Base-by-base conservation (phyloP, 495 filamentous ascomycete species). In the Lophium mytilinum region DNA sequence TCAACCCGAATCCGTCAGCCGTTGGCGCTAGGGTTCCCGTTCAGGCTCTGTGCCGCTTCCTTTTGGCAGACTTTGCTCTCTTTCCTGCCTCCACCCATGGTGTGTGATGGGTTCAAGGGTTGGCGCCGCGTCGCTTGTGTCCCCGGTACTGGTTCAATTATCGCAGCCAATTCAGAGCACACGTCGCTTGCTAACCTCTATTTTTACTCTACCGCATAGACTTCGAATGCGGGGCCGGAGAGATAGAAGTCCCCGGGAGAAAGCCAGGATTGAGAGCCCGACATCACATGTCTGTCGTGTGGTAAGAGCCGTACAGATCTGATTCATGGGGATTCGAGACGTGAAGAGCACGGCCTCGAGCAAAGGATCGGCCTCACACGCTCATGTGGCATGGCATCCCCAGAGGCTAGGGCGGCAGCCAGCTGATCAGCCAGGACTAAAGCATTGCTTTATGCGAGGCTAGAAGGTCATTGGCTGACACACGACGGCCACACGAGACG, bases 11-110 rank as follows among this genome's bases (percentile, higher is more conserved):
- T 58, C 47, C 5, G 60, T 47, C 14, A 8, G 37, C 47, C 36
- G 50, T 52, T 59, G 48, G 45, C n/a, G 12, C 15, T 33, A 14
- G 37, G 30, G 37, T 52, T 56, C 60, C 55, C 19, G 24, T 58
- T 58, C 21, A 33, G 60, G 55, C 11, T 8, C 12, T 7, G 15
- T 18, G 48, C 14, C 43, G 19, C n/a, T 50, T 58, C 15, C 47
- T 62, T 62, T 54, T 61, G 42, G 54, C 42, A 47, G 34, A 37
- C 9, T 42, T 49, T 54, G 15, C 7, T 19, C 41, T 14, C 19
- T 42, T 18, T 19, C 15, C 15, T 19, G 11, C 10, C 19, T 19
- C 24, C n/a, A 42, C 17, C 37, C 19, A n/a, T 36, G 40, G 41
- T 41, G 15, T 36, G 43, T 47, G 17, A 42, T 17, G 17, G 35